Evolutionary conservation across 176 grass and related monocot species (phyloP), one percentile per base, ranked within the genome.

Genomic region (Eleusine coracana): DNA sequence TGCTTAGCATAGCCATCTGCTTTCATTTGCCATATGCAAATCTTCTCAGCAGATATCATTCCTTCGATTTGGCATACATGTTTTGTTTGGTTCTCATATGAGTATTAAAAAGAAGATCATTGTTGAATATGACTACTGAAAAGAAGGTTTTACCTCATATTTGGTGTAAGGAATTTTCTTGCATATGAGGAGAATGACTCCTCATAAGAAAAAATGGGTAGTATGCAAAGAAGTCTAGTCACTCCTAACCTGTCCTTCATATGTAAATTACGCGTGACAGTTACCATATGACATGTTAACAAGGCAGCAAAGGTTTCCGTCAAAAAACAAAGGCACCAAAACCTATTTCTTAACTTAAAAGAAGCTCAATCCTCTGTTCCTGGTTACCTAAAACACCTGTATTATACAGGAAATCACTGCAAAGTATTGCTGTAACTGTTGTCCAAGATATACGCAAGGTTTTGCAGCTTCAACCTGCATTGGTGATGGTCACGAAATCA

Each of bases 401-500:
- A 25, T 62, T 75, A 65, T 89, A 61, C 84, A 98, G 92, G 84
- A 93, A 82, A 77, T 88, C 92, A 77, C 73, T 85, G 51, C 90
- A 95, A 76, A 90, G 69, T 72, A 51, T 84, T 73, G 60, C 78
- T 11, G 90, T 93, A 95, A 84, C 64, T 79, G 77, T 93, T 82
- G 89, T 98, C 74, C 73, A 98, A 21, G 87, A 93, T 79, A 85
- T 93, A 78, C 84, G 45, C 71, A 88, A 72, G 61, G 60, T 98
- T 76, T 92, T 95, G 38, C 76, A 84, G 72, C 78, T 88, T 90
- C 92, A 95, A 78, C 89, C 93, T 88, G 71, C 89, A 76, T 84
- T 98, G 80, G 88, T 98, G 60, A 77, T 98, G 84, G 87, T 88
- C 66, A 91, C 96, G 61, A 98, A 98, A 80, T 67, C 87, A 75